phyloP scores from a whole-genome alignment of 352 stramenopile genomes.

The Phytopythium ostracodes region DNA sequence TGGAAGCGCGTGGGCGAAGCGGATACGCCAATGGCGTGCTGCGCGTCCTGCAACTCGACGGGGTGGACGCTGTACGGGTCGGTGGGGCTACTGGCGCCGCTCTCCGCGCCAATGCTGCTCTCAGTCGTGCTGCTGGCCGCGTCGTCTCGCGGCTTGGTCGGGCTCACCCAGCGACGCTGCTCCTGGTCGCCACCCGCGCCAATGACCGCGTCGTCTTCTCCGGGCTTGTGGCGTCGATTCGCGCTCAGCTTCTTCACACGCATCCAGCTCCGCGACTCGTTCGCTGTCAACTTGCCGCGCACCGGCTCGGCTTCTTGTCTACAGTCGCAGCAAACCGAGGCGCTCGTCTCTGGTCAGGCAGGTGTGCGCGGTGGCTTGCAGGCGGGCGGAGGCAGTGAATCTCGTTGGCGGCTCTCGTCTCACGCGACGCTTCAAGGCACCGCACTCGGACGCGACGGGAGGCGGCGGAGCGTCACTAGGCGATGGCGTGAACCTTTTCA shows the following conservation, averaged over 20 bases:
- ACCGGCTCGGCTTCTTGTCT: no score
- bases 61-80: conserved; percentile 32
- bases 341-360: no score
- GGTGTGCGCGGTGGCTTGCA: no score
- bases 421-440: no score
- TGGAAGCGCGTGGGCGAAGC: conserved; percentile 16
- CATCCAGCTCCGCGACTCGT: conserved; percentile 25
- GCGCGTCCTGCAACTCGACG: conserved; percentile 10
- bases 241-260: conserved; percentile 76
- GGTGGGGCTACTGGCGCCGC: conserved; percentile 38
- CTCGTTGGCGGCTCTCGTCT: no score
- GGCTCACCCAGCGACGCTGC: conserved; percentile 36
- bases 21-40: background rate
- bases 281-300: background rate
- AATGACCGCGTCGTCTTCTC: conserved; percentile 44
- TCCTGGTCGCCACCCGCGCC: conserved; percentile 20
- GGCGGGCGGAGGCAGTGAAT: no score
- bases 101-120: conserved; percentile 11
- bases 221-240: conserved; percentile 57
- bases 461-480: background rate
- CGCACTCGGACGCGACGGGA: background rate
- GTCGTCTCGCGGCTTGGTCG: conserved; percentile 21
- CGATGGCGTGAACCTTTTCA: background rate
- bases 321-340: no score
- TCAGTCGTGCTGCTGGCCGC: conserved; percentile 1